phyloP scores from a whole-genome alignment of 2,329 filamentous ascomycete genomes.

The Parascedosporium putredinis region DNA sequence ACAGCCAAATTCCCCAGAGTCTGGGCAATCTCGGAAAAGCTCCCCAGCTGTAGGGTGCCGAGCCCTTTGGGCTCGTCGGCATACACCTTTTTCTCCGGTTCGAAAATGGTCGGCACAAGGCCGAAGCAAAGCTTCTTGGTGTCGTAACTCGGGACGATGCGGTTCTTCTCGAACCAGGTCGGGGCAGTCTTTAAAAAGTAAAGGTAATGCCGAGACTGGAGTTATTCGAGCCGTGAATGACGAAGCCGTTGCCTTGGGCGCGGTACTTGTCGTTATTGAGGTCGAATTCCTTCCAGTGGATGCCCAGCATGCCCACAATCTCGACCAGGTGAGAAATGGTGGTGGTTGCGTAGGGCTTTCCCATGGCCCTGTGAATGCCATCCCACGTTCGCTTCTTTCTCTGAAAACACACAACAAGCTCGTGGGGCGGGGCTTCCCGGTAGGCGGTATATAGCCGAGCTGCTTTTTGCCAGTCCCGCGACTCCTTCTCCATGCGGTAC shows the following conservation, averaged over 20 bases:
- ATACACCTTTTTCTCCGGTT: constrained; percentile 26
- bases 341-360: constrained; percentile 40
- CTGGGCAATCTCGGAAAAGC: constrained; percentile 36
- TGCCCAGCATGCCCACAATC: constrained; percentile 41
- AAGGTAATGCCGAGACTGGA: constrained; percentile 44
- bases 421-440: constrained; percentile 22
- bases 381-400: constrained; percentile 39
- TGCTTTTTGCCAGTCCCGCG: constrained; percentile 32
- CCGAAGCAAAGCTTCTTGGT: constrained; percentile 48
- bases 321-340: constrained; percentile 46
- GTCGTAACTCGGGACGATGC: constrained; percentile 41
- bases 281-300: constrained; percentile 51
- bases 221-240: constrained; percentile 34
- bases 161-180: constrained; percentile 35
- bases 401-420: constrained; percentile 34
- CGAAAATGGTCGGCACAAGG: constrained; percentile 42
- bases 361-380: constrained; percentile 36
- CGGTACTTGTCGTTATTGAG: constrained; percentile 38
- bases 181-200: constrained; percentile 38
- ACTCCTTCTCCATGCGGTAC: constrained; percentile 38
- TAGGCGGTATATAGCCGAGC: constrained; percentile 18
- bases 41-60: constrained; percentile 36
- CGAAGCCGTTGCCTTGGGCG: constrained; percentile 45
- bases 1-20: constrained; percentile 43
- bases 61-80: constrained; percentile 31